Evolutionary conservation across 768 basidiomycete species (phyloP), one percentile per base, ranked within the genome.

Genomic region (Russula olivacea): DNA sequence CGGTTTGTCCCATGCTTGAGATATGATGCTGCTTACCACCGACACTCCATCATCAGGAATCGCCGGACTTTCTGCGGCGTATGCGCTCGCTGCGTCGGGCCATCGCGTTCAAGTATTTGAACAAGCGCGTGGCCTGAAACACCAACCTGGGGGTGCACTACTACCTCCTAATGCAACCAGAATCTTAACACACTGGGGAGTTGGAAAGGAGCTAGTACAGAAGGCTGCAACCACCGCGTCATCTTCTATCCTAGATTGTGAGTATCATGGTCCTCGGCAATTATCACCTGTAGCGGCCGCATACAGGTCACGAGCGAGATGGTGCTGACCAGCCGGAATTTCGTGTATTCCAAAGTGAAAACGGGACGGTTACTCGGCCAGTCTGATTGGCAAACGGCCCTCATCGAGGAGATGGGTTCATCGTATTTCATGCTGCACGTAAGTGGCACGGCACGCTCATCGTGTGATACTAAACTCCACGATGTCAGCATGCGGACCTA

Each of bases 41-140:
- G 55, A 64, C 51, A 47, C 21, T 21, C 2, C 30, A 50, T 43
- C 47, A 34, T 9, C 36, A 68, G 67, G 67, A 34, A 63, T 68
- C 28, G 61, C 67, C 10, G 67, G 67, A 10, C 58, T 68, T 49
- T 58, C 67, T 34, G 58, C 65, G 5, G 67, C 67, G 2, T 68
- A 66, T 12, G 58, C 64, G 6, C 61, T 68, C 23, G 67, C 67
- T 8, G 47, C 57, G 17, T 66, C 65, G 0, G 66, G 66, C 6
- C 66, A 68, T 34, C 64, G 58, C 17, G 66, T 68, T 12, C 64
- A 58, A 32, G 64, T 68, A 9, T 58, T 68, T 34, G 66, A 68
- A 30, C 45, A 59, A 48, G 56, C 45, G 9, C 30, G 28, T 4
- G 45, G 49, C 41, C 9, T 62, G 10, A 47, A 48, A 19, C 41